Evolutionary conservation across 495 filamentous ascomycete genomes (phyloP).

Genomic region (Annulohypoxylon nitens): DNA sequence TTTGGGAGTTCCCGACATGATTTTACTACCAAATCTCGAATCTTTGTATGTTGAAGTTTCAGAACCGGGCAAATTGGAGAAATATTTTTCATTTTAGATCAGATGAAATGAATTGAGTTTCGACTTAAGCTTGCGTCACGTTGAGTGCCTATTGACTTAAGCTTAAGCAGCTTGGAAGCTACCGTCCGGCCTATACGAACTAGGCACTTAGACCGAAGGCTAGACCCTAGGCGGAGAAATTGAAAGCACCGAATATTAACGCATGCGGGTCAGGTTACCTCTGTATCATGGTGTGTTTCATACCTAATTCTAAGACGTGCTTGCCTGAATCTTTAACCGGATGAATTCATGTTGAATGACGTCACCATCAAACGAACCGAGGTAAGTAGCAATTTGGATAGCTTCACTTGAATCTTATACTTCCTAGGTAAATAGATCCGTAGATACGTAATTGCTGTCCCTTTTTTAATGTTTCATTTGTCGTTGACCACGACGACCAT

Average conservation of each 20-base stretch:
- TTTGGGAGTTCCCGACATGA: conserved; percentile 37
- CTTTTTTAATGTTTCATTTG: neutral
- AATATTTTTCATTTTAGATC: neutral
- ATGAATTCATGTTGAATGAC: neutral
- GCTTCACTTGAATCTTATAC: neutral
- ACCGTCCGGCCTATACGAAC: neutral
- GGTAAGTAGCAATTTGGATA: neutral
- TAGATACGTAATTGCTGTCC: too few species aligned
- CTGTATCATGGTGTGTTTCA: neutral
- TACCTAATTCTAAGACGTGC: neutral
- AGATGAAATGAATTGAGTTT: neutral
- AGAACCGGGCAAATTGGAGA: neutral
- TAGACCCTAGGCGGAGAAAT: neutral
- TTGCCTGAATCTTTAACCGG: neutral
- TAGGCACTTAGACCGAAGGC: neutral
- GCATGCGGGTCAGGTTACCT: neutral
- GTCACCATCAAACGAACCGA: neutral
- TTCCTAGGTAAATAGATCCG: neutral
- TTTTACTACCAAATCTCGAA: neutral
- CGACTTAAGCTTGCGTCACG: neutral
- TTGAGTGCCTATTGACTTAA: neutral
- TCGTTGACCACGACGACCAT: conserved; percentile 29
- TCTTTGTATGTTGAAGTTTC: neutral
- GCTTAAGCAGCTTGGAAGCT: too few species aligned
- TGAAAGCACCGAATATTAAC: neutral